Base-by-base conservation (phyloP, 1,284 basidiomycete genomes). In the Ceratobasidium sp. region DNA sequence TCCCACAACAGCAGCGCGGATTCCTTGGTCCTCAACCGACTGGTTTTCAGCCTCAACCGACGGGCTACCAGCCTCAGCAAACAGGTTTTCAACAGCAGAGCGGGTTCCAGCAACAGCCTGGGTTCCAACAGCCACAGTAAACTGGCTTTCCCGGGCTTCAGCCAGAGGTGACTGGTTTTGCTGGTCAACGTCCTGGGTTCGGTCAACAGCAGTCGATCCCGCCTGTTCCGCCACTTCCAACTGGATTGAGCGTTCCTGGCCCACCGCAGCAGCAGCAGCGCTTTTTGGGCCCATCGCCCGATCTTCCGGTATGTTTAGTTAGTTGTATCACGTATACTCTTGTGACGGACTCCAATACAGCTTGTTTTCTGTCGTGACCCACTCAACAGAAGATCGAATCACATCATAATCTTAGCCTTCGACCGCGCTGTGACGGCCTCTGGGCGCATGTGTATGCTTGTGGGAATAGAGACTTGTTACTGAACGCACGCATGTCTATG, bases 51-150 rank as follows among this genome's bases (percentile, higher is more conserved):
- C 59, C 57, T 3, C 67, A 71, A 55, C 64, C 46, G 28, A 70
- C 64, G 8, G 74, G 73, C 14, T 69, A 52, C 79, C 88, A 82
- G 82, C 85, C 88, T 34, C 78, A 79, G 60, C 75, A 61, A 23
- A 79, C 78, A 2, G 78, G 78, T 3, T 79, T 73, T 64, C 75
- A 75, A n/a, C n/a, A n/a, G 71, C 75, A 76, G 30, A 69, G 74
- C 65, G 75, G 74, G 39, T 74, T 72, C 57, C 73, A 61, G 50
- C 50, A 52, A 30, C 48, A 52, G 21, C 48, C 76, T 21, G 88
- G 88, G 36, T 89, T 79, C 71, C 86, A 87, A 77, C 87, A 86
- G 76, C 85, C 88, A 28, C 79, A 79, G 59, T 74, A 69, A 28
- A 79, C 78, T 2, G 78, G 78, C 4, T 79, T 73, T 69, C 80